Conservation (phyloP, 768 basidiomycete genomes). For the Boletus pseudo-olivaceus region DNA sequence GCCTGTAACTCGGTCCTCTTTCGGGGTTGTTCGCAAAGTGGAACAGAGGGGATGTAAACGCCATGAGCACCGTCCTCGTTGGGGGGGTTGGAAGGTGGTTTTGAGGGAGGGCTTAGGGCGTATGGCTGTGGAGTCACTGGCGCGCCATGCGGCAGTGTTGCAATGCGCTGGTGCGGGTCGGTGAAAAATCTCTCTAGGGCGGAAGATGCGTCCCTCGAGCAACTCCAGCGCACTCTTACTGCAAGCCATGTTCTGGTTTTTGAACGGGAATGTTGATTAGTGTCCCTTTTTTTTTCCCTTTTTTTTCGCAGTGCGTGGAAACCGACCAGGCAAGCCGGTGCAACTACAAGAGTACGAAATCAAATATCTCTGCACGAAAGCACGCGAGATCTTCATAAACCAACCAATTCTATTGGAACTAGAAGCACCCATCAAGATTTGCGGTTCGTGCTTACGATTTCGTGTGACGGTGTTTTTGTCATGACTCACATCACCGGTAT, state of each 20-base stretch:
- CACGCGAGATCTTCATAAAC: slow-evolving; percentile 98
- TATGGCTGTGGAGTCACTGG: neutral
- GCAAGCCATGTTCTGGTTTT: neutral
- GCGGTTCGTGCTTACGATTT: slow-evolving; percentile 58
- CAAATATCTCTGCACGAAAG: slow-evolving; percentile 98
- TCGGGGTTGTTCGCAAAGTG: slow-evolving; percentile 6
- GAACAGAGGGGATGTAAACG: neutral
- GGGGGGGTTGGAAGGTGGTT: neutral
- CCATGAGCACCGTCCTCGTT: neutral
- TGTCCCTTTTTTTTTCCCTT: slow-evolving; percentile 4
- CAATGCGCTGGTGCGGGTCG: neutral
- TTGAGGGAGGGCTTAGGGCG: slow-evolving; percentile 10
- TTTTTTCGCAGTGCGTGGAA: slow-evolving; percentile 77
- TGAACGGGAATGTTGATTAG: slow-evolving; percentile 17
- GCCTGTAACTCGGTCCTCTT: slow-evolving; percentile 23
- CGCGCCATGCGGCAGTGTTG: slow-evolving; percentile 19
- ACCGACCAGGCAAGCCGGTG: slow-evolving; percentile 97
- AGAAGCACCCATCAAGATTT: slow-evolving; percentile 99
- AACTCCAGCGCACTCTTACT: neutral
- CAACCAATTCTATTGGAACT: slow-evolving; percentile 97
- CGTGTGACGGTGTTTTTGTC: slow-evolving; percentile 2
- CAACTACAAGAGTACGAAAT: slow-evolving; percentile 99
- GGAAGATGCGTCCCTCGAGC: slow-evolving; percentile 1
- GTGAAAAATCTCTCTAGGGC: slow-evolving; percentile 4
- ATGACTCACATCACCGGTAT: slow-evolving; percentile 24